Base-by-base conservation (phyloP, 768 basidiomycete species). In the Dendrothele bispora region DNA sequence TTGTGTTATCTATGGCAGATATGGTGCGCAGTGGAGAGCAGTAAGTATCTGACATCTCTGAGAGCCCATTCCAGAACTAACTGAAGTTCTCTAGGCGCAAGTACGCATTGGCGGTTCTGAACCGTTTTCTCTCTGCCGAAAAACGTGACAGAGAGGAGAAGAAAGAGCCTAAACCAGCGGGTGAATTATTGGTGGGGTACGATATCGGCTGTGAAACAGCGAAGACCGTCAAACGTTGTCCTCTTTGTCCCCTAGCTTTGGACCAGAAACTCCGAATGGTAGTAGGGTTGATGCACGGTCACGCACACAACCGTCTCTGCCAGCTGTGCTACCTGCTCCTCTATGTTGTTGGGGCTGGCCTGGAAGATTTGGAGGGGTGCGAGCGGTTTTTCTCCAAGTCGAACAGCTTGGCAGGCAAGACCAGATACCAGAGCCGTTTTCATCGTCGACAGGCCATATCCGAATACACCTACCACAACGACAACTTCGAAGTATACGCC, bases 141-240 rank as follows among this genome's bases (percentile, higher is more conserved):
- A 21, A 37, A 21, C 7, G 25, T 39, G 38, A 25, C 21, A 20
- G 18, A 25, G 17, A 15, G 5, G 5, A 24, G 18, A 10, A 20
- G 36, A 20, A 38, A 38, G 36, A 20, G 7, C 36, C 36, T 8
- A n/a, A n/a, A n/a, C 36, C 36, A 8, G 36, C n/a, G 21, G 36
- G 36, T 7, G 21, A 39, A n/a, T 14, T 54, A 8, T 43, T 32
- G 6, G 21, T 22, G n/a, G 51, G 36, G 7, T 63, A 62, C 27
- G 53, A 63, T 38, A 61, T 61, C 39, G 49, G 51, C 2, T 62
- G 58, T 37, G 53, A 58, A 34, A 60, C 62, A 40, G n/a, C 36
- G 11, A 60, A 34, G 7, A 61, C 49, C 7, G 22, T 66, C 11
- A 39, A 28, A 5, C 46, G 48, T 5, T 61, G 58, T 45, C 17